phyloP scores from a whole-genome alignment of 2,329 filamentous ascomycete genomes.

The Trichoderma atrobrunneum region DNA sequence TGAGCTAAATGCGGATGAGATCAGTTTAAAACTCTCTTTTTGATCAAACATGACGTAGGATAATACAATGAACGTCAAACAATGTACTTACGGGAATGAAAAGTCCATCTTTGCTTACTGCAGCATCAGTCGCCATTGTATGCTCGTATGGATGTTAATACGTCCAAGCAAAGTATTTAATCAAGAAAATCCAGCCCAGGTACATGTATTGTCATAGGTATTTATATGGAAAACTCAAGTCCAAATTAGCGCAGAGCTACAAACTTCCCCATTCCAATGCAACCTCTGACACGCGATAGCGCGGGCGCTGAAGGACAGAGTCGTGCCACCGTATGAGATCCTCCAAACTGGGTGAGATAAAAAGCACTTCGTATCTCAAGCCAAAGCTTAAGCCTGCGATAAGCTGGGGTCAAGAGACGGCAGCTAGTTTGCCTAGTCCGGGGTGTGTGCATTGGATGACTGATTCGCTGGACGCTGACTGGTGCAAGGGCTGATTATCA shows the following conservation, averaged over 20 bases:
- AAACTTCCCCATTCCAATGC: neutral
- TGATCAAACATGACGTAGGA: neutral
- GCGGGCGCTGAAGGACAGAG: neutral
- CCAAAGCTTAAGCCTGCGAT: constrained; percentile 1
- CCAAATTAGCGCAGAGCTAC: constrained; percentile 1
- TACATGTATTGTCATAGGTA: neutral
- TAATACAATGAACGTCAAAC: neutral
- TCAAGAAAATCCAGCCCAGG: neutral
- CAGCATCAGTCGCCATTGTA: constrained; percentile 37
- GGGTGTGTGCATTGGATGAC: neutral
- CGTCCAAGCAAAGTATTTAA: neutral
- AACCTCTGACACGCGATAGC: neutral
- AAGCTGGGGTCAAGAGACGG: constrained; percentile 2
- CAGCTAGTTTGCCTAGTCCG: neutral
- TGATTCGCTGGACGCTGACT: constrained; percentile 7
- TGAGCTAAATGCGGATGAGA: constrained; percentile 23
- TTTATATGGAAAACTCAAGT: neutral
- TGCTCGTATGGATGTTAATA: neutral
- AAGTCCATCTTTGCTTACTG: constrained; percentile 51
- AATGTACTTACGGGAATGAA: constrained; percentile 49
- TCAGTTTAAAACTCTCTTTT: neutral
- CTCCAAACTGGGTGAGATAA: neutral
- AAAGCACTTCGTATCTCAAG: neutral
- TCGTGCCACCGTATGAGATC: neutral
- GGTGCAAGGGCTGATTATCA: constrained; percentile 1